Conservation (phyloP, 139 green algal genomes). For the Mychonastes homosphaera region DNA sequence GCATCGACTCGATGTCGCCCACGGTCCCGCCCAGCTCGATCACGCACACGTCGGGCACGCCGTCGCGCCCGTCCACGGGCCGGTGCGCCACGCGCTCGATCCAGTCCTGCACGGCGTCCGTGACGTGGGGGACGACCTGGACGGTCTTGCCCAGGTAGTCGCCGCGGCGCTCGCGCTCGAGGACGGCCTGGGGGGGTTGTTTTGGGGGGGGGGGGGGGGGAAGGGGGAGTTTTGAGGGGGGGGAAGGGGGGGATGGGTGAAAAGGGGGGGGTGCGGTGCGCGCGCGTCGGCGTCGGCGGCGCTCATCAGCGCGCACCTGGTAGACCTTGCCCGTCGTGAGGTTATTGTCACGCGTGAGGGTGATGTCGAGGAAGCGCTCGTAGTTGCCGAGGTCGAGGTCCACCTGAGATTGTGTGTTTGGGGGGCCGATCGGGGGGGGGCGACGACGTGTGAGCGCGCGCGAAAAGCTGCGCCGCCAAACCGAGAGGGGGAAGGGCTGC, state of each 20-base stretch:
- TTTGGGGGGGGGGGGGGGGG: no score
- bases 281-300: background rate
- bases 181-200: constrained; percentile 53
- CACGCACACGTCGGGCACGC: constrained; percentile 86
- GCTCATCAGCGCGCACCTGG: constrained; percentile 36
- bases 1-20: constrained; percentile 97
- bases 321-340: constrained; percentile 97
- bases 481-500: background rate
- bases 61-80: constrained; percentile 74
- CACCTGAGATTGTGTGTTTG: no score
- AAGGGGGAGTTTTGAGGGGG: no score
- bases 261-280: no score
- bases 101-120: constrained; percentile 97
- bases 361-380: constrained; percentile 96
- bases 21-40: constrained; percentile 98
- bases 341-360: constrained; percentile 92
- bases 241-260: no score
- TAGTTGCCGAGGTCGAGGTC: constrained; percentile 99
- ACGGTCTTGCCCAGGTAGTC: constrained; percentile 99
- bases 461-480: background rate
- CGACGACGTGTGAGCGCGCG: no score
- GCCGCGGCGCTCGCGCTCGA: constrained; percentile 84
- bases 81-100: constrained; percentile 90
- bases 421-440: no score
- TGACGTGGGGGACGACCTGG: constrained; percentile 97